Base-by-base conservation (phyloP, 169 alveolate genomes). In the Cryptosporidium ubiquitum region DNA sequence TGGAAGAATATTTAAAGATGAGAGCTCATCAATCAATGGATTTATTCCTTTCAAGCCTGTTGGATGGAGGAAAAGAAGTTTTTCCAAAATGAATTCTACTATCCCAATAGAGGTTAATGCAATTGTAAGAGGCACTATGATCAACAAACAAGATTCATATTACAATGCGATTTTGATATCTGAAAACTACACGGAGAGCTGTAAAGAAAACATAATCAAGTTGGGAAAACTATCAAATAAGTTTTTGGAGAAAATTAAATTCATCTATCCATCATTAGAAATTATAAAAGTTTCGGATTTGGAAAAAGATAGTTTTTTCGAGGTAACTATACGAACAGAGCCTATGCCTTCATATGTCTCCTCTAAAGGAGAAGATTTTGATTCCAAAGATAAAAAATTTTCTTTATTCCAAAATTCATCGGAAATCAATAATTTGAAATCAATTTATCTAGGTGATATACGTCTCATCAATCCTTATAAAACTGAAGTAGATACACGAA, bases 321-420 rank as follows among this genome's bases (percentile, higher is more conserved):
- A 79, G 35, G 75, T 79, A 16, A 79, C 89, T 3, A 39, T 79
- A 10, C 74, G 89, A 37, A 29, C 61, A 64, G 40, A 79, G n/a
- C 64, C 42, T 7, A 79, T 79, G 89, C 89, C 74, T 29, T 79
- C 89, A 20, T 79, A 79, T 79, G 61, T 79, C 37, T 58, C 89
- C 14, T 39, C 74, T 23, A 79, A 79, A 60, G 89, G 89, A 14
- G 89, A 79, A 26, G 79, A 79, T 64, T 79, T 79, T 40, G 69
- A 47, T 35, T 18, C 40, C 1, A 79, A 39, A 9, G 58, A 37
- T 26, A 66, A 61, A 42, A 14, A 26, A 33, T 42, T 23, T 74
- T 35, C 79, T 40, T n/a, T 12, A 16, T 40, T 40, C 18, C 68
- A 79, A 40, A 26, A 49, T 20, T 26, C 14, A 26, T 23, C 39